Conservation (phyloP, 2,329 filamentous ascomycete species). For the Aspergillus neoniger region DNA sequence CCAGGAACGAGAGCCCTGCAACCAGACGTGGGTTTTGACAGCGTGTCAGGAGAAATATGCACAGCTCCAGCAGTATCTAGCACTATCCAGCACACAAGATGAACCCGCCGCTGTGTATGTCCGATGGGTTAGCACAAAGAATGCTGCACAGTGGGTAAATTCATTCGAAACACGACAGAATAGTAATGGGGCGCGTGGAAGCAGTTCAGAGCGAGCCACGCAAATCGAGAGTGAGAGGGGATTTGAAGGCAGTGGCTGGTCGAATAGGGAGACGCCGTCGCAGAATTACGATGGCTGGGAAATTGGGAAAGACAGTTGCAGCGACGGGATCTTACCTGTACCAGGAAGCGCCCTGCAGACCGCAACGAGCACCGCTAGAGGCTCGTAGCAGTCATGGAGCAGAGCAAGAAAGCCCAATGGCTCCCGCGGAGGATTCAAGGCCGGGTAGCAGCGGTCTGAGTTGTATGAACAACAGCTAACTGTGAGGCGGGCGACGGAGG, state of each 20-base stretch:
- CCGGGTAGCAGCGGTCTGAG: constrained; percentile 8
- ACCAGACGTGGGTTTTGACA: not conserved
- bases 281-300: constrained; percentile 47
- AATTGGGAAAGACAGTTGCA: constrained; percentile 13
- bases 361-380: constrained; percentile 23
- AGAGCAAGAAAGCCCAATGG: constrained; percentile 21
- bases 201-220: constrained; percentile 16
- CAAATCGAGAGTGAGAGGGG: constrained; percentile 14
- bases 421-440: constrained; percentile 9
- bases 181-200: constrained; percentile 11
- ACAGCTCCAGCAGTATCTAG: constrained; percentile 16
- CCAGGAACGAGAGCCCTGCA: constrained; percentile 3
- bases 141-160: constrained; percentile 31
- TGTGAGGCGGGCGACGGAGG: constrained; percentile 9
- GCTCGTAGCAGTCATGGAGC: constrained; percentile 26
- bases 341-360: constrained; percentile 21
- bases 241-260: constrained; percentile 35
- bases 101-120: constrained; percentile 13
- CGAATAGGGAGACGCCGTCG: constrained; percentile 22
- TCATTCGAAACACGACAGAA: constrained; percentile 16
- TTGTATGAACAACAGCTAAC: constrained; percentile 9
- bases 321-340: constrained; percentile 16
- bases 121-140: constrained; percentile 11
- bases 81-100: constrained; percentile 12
- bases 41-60: constrained; percentile 12